A percentile compares a stretch with the other conserved stretches of the same genome.
Conservation (phyloP, 805 yeast genomes). For the Barnettozyma botsteinii region DNA sequence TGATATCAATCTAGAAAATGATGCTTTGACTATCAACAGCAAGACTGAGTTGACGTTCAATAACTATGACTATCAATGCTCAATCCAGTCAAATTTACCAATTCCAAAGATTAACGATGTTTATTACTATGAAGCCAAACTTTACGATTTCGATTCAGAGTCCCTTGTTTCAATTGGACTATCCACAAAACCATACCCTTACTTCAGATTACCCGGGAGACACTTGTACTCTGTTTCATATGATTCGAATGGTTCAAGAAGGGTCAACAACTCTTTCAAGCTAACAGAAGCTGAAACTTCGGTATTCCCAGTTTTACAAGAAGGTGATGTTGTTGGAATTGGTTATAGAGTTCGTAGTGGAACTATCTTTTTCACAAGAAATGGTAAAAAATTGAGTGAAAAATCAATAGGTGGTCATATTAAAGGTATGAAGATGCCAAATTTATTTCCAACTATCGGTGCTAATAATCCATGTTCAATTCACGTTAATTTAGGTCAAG, state of each 20-base stretch:
- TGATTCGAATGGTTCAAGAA: constrained; percentile 76
- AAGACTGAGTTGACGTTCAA: constrained; percentile 21
- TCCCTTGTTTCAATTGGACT: constrained; percentile 67
- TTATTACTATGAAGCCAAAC: constrained; percentile 46
- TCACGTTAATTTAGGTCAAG: constrained; percentile 85
- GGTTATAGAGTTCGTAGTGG: constrained; percentile 83
- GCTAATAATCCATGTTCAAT: constrained; percentile 74
- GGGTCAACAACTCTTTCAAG: constrained; percentile 72
- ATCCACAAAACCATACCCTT: constrained; percentile 85
- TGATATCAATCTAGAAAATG: constrained; percentile 40
- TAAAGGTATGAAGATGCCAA: constrained; percentile 61
- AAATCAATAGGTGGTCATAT: constrained; percentile 76
- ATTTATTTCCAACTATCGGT: constrained; percentile 85
- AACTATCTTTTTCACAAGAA: constrained; percentile 86
- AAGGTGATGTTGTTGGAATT: constrained; percentile 91
- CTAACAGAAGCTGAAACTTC: constrained; percentile 39
- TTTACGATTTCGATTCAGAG: constrained; percentile 59
- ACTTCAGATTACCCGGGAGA: constrained; percentile 89
- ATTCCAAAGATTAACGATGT: constrained; percentile 44
- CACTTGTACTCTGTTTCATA: constrained; percentile 82
- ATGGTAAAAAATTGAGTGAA: constrained; percentile 84
- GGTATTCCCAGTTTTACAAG: constrained; percentile 53
- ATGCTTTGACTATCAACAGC: constrained; percentile 49
- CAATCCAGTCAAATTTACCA: constrained; percentile 44
- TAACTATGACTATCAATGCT: constrained; percentile 33